These are phyloP conservation scores for Paramecium tetraurelia DNA, from an alignment of 73 alveolate genomes.

Conservation along the genomic window DNA sequence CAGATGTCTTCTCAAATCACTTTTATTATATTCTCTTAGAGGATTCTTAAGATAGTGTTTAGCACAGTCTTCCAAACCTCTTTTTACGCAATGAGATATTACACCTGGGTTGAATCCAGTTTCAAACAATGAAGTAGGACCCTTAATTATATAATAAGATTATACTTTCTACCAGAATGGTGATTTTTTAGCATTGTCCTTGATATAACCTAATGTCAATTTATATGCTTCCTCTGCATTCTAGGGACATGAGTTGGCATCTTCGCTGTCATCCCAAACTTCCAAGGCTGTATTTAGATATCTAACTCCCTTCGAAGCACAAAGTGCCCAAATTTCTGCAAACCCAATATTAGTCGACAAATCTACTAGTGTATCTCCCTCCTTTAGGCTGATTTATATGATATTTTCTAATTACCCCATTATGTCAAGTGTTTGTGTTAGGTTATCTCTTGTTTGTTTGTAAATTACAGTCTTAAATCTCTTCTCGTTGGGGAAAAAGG, in stretches of 20 bases:
- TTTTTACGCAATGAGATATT: not conserved
- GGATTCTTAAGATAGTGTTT: not conserved
- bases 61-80: conserved; percentile 29
- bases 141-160: not conserved
- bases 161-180: not conserved
- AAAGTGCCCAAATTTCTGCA: not conserved
- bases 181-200: not conserved
- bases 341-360: not conserved
- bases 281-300: conserved; percentile 20
- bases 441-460: not conserved
- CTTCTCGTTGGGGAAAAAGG: not conserved
- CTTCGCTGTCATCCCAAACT: conserved; percentile 24
- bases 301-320: not conserved
- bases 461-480: not conserved
- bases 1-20: not conserved
- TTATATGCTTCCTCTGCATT: conserved; percentile 15
- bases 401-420: not conserved
- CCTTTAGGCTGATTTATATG: not conserved
- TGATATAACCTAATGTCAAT: not conserved
- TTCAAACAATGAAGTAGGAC: not conserved
- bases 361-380: conserved; percentile 22
- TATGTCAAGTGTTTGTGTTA: not conserved
- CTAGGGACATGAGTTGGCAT: not conserved
- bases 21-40: not conserved
- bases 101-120: conserved; percentile 33